phyloP scores from a whole-genome alignment of 179 eudicot species.

The Silene vulgaris region DNA sequence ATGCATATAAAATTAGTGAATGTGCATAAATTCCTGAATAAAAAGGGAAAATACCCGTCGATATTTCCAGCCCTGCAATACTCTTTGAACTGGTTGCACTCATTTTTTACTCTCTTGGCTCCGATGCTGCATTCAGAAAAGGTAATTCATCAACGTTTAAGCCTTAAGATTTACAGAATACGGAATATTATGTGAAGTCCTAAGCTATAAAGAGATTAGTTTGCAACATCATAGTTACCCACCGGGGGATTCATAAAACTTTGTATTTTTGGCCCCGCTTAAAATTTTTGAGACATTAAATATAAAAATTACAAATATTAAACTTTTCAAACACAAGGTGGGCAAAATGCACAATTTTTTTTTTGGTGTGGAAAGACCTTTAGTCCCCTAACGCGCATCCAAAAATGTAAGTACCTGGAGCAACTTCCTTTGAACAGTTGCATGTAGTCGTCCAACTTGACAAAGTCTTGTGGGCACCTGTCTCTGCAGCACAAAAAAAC shows the following conservation, averaged over 20 bases:
- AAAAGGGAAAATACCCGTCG: slow-evolving; percentile 57
- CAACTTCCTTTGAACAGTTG: slow-evolving; percentile 83
- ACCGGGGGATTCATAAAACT: neutral
- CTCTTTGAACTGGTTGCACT: slow-evolving; percentile 75
- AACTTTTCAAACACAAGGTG: neutral
- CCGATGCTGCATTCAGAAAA: slow-evolving; percentile 56
- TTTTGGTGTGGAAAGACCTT: too few species aligned
- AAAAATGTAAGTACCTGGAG: slow-evolving; percentile 46
- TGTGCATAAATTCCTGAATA: neutral
- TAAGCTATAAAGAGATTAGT: neutral
- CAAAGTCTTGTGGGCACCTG: slow-evolving; percentile 59
- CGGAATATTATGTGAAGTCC: neutral
- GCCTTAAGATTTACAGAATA: slow-evolving; percentile 12
- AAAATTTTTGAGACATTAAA: neutral
- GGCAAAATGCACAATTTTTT: neutral
- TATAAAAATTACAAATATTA: too few species aligned
- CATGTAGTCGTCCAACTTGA: slow-evolving; percentile 61
- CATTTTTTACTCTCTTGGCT: slow-evolving; percentile 73
- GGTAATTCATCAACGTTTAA: slow-evolving; percentile 13
- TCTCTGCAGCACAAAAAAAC: slow-evolving; percentile 25
- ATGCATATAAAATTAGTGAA: neutral
- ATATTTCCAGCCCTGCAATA: slow-evolving; percentile 59
- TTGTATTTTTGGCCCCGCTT: neutral
- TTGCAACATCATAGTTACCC: neutral
- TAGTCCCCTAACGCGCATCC: neutral